Evolutionary conservation across 2,329 filamentous ascomycete species (phyloP), one percentile per base, ranked within the genome.

Genomic region (Paracoccidioides brasiliensis): DNA sequence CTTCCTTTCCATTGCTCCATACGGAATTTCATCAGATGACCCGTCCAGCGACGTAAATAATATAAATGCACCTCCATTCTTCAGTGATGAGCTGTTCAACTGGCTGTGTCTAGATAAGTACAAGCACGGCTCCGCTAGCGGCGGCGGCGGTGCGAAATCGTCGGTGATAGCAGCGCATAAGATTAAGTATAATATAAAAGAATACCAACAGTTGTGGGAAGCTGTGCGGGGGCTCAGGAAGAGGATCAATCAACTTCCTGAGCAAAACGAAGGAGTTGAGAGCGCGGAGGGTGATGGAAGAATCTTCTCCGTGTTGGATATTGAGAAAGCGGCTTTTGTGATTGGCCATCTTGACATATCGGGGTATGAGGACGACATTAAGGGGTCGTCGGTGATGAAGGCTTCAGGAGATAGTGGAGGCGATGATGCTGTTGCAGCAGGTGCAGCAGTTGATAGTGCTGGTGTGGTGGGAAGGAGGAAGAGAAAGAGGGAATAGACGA

Each of bases 81-180:
- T 71, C 57, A 72, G 71, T 42, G 73, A 75, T 45, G 72, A 75
- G 59, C 56, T 69, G 28, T 74, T 64, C 53, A 59, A 67, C 8
- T 75, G 73, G 72, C 59, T 74, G 2, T 66, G 66, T 64, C 15
- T 64, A 41, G 55, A 59, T 22, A 57, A 58, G 7, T 66, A 61
- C 33, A 64, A 66, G 3, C 56, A 48, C 49, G 33, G 22, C 30
- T 49, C 12, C 33, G 32, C 46, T 33, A 42, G 12, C 46, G 32
- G 33, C 49, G 14, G 14, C 48, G 37, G 37, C 44, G 32, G 32
- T 5, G 30, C 7, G 49, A 48, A 32, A 22, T 12, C 54, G 35
- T 53, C 38, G 7, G 42, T 4, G 37, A 52, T 43, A 58, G 60
- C 50, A 59, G 57, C 66, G 44, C 54, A 67, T 46, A 69, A 68